Base-by-base conservation (phyloP, 768 basidiomycete genomes). In the Pleurotus tuber-regium region DNA sequence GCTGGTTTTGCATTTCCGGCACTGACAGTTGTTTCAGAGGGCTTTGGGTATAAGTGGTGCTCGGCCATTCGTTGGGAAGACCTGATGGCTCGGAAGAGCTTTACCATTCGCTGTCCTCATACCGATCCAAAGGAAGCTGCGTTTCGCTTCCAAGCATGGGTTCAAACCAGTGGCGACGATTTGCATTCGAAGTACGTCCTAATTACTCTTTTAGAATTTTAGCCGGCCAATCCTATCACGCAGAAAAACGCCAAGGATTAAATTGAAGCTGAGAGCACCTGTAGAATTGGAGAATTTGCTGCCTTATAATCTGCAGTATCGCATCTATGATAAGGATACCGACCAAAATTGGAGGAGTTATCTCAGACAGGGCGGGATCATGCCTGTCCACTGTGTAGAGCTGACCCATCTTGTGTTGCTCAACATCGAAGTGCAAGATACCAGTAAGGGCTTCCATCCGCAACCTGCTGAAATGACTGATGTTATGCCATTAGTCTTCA, bases 1-100 rank as follows among this genome's bases (percentile, higher is more conserved):
- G 31, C 31, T 18, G 10, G n/a, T 40, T 8, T 23, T 44, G 7
- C n/a, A 31, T 47, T 35, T 29, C 26, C n/a, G n/a, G n/a, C n/a
- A n/a, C n/a, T n/a, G n/a, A n/a, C n/a, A n/a, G n/a, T n/a, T 38
- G n/a, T 30, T 24, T 18, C 59, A 97, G 95, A 92, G 67, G 97
- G 97, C 12, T 98, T 98, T 62, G 94, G 94, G 16, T 98, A 97
- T 69, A 87, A 83, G 61, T 98, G 95, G 95, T 94, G 89, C 40
- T 69, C 80, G 38, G 82, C 93, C 2, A 80, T 95, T 33, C 83
- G 89, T 46, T 95, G 93, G 81, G 92, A 97, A 59, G 94, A 97
- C 57, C 72, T 99, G 1, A 71, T 94, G 19, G 68, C 78, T 2
- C 80, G 74, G 56, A 82, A 73, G 61, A 81, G 71, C 36, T 83